Percentiles rank a stretch among this genome's conserved stretches.
These are phyloP conservation scores for Murraya paniculata DNA, from an alignment of 345 rosid species.

Conservation along the genomic window DNA sequence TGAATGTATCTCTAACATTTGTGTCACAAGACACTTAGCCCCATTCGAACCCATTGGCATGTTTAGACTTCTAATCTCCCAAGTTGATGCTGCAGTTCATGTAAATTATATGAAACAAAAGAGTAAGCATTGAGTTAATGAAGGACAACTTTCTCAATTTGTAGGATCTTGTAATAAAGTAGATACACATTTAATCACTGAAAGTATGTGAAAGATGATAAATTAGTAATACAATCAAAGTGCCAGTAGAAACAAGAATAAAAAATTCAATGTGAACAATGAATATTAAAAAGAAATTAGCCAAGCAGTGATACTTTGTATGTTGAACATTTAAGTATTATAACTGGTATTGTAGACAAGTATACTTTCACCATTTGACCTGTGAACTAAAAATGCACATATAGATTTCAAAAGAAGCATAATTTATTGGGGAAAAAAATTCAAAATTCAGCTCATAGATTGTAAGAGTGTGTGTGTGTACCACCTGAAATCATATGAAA, in stretches of 20 bases:
- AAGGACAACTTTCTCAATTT: background rate
- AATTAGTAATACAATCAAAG: background rate
- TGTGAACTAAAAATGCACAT: background rate
- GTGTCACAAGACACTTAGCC: constrained; percentile 73
- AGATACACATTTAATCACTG: background rate
- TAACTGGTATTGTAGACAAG: background rate
- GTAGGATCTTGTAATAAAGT: background rate
- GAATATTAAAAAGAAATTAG: background rate
- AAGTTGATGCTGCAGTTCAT: constrained; percentile 70
- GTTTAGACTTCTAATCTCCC: constrained; percentile 81
- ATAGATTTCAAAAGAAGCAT: background rate
- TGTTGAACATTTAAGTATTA: background rate
- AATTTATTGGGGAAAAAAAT: background rate
- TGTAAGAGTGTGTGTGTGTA: background rate
- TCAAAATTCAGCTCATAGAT: background rate
- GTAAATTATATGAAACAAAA: constrained; percentile 4
- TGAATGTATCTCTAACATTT: constrained; percentile 75
- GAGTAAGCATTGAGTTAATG: constrained; percentile 6
- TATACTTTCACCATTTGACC: background rate
- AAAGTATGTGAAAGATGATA: background rate
- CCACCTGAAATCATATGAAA: background rate
- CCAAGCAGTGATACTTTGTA: background rate
- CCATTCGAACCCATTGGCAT: constrained; percentile 54
- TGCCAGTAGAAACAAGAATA: background rate
- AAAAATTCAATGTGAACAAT: background rate